These are phyloP conservation scores for Cadophora luteo-olivacea DNA, from an alignment of 2,329 filamentous ascomycete genomes.

Conservation along the genomic window DNA sequence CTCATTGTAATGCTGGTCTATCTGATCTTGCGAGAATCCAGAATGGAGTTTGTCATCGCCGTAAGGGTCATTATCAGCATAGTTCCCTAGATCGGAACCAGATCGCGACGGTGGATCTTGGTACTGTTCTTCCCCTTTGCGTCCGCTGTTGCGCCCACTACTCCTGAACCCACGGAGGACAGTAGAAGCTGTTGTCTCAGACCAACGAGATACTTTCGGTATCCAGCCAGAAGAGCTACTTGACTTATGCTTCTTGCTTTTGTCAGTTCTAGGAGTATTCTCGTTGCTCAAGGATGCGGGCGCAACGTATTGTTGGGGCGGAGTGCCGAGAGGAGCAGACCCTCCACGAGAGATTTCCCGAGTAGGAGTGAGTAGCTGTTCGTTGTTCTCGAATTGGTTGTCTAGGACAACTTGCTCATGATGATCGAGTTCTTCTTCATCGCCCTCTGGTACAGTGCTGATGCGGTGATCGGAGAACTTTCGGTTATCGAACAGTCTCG, in stretches of 20 bases:
- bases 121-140: conserved; percentile 64
- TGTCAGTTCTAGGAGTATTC: conserved; percentile 75
- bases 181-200: conserved; percentile 91
- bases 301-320: conserved; percentile 57
- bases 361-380: conserved; percentile 66
- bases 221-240: conserved; percentile 79
- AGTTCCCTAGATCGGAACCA: conserved; percentile 74
- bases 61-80: conserved; percentile 63
- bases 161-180: conserved; percentile 78
- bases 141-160: conserved; percentile 63
- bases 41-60: conserved; percentile 66
- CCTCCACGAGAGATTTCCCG: conserved; percentile 59
- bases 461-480: conserved; percentile 79
- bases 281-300: conserved; percentile 69
- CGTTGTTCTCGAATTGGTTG: conserved; percentile 64
- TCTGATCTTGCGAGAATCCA: conserved; percentile 61
- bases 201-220: conserved; percentile 96
- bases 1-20: conserved; percentile 40
- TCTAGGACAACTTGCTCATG: conserved; percentile 57
- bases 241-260: conserved; percentile 88
- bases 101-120: conserved; percentile 69
- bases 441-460: conserved; percentile 85
- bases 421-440: conserved; percentile 62
- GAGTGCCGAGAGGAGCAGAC: conserved; percentile 62
- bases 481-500: conserved; percentile 47